Evolutionary conservation across 2,329 filamentous ascomycete genomes (phyloP).

Genomic region (Aspergillus amoenus): DNA sequence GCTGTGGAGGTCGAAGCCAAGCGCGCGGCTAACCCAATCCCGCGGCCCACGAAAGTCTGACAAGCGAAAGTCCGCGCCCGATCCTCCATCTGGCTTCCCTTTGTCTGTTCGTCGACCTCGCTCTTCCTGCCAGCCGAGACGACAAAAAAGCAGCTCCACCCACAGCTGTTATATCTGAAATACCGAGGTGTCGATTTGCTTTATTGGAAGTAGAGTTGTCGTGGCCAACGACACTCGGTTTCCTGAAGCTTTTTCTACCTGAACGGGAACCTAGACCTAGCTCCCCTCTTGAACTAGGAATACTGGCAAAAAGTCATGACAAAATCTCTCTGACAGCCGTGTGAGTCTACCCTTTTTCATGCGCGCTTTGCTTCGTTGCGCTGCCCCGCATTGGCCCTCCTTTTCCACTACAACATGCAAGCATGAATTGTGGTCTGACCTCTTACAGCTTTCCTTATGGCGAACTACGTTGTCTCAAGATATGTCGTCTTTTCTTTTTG

Average conservation of each 20-base stretch:
- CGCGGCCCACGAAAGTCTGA: constrained; percentile 17
- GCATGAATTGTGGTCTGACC: constrained; percentile 18
- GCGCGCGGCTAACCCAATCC: constrained; percentile 17
- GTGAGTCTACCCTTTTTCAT: constrained; percentile 15
- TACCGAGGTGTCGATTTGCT: neutral
- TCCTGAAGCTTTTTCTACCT: constrained; percentile 4
- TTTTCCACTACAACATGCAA: constrained; percentile 1
- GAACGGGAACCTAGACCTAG: neutral
- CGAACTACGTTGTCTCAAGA: constrained; percentile 42
- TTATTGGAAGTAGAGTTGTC: constrained; percentile 7
- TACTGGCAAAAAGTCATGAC: constrained; percentile 17
- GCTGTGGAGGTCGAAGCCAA: constrained; percentile 5
- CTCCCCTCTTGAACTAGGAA: constrained; percentile 5
- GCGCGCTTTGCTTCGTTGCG: neutral
- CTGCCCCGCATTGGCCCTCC: neutral
- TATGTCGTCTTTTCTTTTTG: constrained; percentile 46
- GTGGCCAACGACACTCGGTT: constrained; percentile 1
- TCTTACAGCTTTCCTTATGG: constrained; percentile 39
- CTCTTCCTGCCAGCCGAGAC: constrained; percentile 22
- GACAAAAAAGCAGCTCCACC: constrained; percentile 12
- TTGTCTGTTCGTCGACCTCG: constrained; percentile 1
- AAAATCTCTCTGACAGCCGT: constrained; percentile 24
- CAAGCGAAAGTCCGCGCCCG: constrained; percentile 20
- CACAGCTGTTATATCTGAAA: constrained; percentile 4
- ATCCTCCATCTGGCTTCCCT: constrained; percentile 10